These are phyloP conservation scores for Aspergillus wentii DNA, from an alignment of 495 filamentous ascomycete species.

Conservation along the genomic window DNA sequence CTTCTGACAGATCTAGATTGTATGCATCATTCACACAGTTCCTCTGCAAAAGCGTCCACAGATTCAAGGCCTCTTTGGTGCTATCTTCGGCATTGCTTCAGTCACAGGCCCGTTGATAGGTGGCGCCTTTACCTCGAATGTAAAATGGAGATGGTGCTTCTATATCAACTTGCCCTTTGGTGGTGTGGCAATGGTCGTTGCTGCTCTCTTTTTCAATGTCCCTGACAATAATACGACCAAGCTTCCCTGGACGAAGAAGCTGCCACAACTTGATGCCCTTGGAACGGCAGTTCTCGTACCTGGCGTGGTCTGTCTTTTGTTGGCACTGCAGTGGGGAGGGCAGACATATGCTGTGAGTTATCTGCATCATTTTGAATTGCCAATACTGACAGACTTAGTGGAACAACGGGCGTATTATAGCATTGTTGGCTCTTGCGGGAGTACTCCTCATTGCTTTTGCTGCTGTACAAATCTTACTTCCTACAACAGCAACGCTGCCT, in stretches of 20 bases:
- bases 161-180: conserved; percentile 72
- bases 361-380: not conserved
- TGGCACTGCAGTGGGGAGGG: conserved; percentile 42
- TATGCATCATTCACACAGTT: conserved; percentile 64
- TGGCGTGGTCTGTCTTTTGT: conserved; percentile 31
- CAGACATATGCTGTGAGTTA: conserved; percentile 16
- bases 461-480: conserved; percentile 15
- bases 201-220: conserved; percentile 47
- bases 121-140: conserved; percentile 51
- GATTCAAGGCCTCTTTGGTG: conserved; percentile 63
- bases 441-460: conserved; percentile 28
- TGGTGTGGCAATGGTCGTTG: conserved; percentile 47
- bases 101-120: conserved; percentile 63
- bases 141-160: conserved; percentile 82
- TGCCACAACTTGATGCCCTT: conserved; percentile 28
- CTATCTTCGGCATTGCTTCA: conserved; percentile 66
- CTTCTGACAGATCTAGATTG: too few species aligned
- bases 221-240: conserved; percentile 15
- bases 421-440: conserved; percentile 29
- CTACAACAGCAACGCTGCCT: too few species aligned
- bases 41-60: conserved; percentile 61
- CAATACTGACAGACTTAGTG: conserved; percentile 11
- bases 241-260: conserved; percentile 16
- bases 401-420: conserved; percentile 27
- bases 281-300: conserved; percentile 33